These are phyloP conservation scores for Sinapis alba DNA, from an alignment of 441 rosid genomes.

Conservation along the genomic window DNA sequence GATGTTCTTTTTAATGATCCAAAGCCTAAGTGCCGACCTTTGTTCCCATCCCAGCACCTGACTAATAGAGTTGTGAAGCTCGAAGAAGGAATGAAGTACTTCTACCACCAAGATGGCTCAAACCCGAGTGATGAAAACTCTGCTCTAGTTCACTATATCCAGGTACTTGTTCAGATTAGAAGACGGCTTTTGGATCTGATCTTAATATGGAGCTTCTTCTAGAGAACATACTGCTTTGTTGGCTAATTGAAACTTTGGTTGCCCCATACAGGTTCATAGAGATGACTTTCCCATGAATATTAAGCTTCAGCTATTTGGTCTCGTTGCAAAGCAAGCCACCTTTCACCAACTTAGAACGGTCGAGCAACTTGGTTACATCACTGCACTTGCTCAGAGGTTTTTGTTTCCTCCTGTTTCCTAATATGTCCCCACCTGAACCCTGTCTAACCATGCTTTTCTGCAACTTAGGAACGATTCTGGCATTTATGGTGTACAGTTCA, in stretches of 20 bases:
- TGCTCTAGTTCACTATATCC: conserved; percentile 78
- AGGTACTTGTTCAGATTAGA: conserved; percentile 49
- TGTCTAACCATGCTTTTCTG: conserved; percentile 9
- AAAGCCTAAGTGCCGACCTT: conserved; percentile 64
- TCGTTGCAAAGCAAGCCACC: conserved; percentile 79
- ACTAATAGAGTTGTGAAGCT: conserved; percentile 82
- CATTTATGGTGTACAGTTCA: conserved; percentile 68
- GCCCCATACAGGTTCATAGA: conserved; percentile 42
- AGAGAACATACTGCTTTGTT: neutral
- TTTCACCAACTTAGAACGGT: conserved; percentile 94
- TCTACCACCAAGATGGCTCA: conserved; percentile 63
- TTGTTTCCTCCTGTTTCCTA: neutral
- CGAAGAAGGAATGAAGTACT: conserved; percentile 57
- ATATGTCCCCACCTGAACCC: neutral
- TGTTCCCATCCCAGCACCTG: conserved; percentile 77
- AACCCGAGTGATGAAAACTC: conserved; percentile 84
- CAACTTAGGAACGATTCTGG: conserved; percentile 67
- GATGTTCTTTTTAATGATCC: conserved; percentile 58
- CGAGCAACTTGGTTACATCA: conserved; percentile 93
- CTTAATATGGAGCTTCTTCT: neutral
- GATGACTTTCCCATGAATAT: conserved; percentile 78
- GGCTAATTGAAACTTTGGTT: conserved; percentile 17
- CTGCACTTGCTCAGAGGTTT: conserved; percentile 70
- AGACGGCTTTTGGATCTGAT: neutral
- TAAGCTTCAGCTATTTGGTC: conserved; percentile 77